Percentiles rank a stretch among this genome's conserved stretches.
phyloP scores from a whole-genome alignment of 1,284 basidiomycete species.

The Fomitopsis palustris region DNA sequence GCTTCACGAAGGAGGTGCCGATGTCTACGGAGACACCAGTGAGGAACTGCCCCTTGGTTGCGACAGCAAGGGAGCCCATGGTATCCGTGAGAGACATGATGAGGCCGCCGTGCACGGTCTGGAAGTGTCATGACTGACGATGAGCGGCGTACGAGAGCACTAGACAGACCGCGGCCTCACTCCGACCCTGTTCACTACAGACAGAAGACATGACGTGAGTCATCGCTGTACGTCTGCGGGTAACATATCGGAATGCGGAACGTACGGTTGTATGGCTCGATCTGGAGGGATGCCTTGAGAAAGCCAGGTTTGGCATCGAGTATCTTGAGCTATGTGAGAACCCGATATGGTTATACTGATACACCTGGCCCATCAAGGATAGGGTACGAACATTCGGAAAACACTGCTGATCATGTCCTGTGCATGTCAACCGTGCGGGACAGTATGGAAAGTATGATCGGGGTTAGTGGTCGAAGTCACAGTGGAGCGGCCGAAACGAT shows the following conservation, averaged over 20 bases:
- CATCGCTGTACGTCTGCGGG: not conserved
- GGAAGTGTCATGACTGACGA: not conserved
- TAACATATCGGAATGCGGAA: constrained; percentile 3
- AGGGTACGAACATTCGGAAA: constrained; percentile 63
- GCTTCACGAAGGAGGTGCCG: constrained; percentile 77
- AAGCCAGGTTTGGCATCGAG: constrained; percentile 60
- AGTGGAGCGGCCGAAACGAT: not conserved
- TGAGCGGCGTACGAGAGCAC: not conserved
- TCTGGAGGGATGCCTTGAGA: constrained; percentile 63
- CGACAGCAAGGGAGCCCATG: constrained; percentile 79
- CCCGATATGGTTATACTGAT: not conserved
- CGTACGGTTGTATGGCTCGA: constrained; percentile 72
- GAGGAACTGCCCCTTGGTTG: constrained; percentile 79
- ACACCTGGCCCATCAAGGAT: not conserved
- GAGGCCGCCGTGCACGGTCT: constrained; percentile 80
- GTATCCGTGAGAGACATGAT: constrained; percentile 85
- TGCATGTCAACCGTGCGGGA: not conserved
- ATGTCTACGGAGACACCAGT: constrained; percentile 90
- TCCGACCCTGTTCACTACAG: constrained; percentile 19
- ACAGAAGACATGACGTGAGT: constrained; percentile 1
- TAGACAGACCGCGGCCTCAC: constrained; percentile 7
- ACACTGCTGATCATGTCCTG: constrained; percentile 75
- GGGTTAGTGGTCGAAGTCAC: not conserved
- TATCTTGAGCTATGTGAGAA: constrained; percentile 54
- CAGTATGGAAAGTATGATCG: not conserved